A percentile compares a stretch with the other conserved stretches of the same genome.
Evolutionary conservation across 495 filamentous ascomycete genomes (phyloP).

Genomic region (Thozetella sp.): DNA sequence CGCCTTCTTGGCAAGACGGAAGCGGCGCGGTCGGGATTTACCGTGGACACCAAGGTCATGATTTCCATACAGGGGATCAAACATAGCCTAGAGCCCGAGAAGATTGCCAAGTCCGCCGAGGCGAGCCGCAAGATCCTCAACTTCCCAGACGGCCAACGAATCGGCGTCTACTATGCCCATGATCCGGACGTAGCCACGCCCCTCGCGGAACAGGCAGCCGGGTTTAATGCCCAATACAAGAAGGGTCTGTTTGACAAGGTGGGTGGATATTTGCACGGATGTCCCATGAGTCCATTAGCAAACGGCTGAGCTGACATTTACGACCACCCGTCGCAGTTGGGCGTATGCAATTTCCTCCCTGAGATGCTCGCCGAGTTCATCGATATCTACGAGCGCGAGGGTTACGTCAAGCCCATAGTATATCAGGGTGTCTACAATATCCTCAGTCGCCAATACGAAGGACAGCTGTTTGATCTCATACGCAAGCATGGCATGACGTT

Average conservation of each 20-base stretch:
- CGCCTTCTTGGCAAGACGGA: not conserved
- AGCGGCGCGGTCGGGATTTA: not conserved
- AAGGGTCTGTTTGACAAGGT: not conserved
- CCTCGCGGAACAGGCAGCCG: not conserved
- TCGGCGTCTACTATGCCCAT: not conserved
- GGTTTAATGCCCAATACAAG: not conserved
- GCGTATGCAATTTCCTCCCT: constrained; percentile 46
- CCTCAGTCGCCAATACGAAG: constrained; percentile 48
- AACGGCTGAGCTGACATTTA: no score
- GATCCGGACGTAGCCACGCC: not conserved
- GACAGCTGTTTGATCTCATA: constrained; percentile 44
- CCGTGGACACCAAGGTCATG: not conserved
- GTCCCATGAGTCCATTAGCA: not conserved
- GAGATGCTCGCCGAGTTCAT: constrained; percentile 52
- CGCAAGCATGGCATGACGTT: constrained; percentile 46
- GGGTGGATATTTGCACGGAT: not conserved
- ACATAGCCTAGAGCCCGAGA: not conserved
- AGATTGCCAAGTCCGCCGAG: not conserved
- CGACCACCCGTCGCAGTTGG: constrained; percentile 17
- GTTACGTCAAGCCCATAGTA: constrained; percentile 60
- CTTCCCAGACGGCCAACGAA: not conserved
- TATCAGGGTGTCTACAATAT: constrained; percentile 68
- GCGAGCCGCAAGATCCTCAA: not conserved
- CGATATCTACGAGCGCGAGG: constrained; percentile 44
- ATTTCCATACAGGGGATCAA: not conserved